These are phyloP conservation scores for Eucalyptus brandiana DNA, from an alignment of 345 rosid genomes.

Conservation along the genomic window DNA sequence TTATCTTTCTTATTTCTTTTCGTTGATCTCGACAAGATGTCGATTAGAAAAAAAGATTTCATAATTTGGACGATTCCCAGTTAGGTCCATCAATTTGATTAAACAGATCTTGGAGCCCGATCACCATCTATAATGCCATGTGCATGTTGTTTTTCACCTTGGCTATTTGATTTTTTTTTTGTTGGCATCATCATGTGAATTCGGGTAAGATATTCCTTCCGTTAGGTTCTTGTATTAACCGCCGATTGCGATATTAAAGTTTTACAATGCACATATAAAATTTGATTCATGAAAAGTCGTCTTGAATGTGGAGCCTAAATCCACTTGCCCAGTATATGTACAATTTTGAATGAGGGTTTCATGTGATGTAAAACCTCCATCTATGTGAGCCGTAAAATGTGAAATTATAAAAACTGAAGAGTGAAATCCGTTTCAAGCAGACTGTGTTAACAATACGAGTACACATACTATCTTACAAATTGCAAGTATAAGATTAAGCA, in stretches of 20 bases:
- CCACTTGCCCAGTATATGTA: background rate
- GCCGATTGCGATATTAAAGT: background rate
- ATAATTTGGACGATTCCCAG: background rate
- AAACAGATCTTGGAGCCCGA: background rate
- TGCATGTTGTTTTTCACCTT: background rate
- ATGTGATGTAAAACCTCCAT: background rate
- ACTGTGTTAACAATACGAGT: fast-evolving
- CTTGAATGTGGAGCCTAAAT: background rate
- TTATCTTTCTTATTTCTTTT: too few species aligned
- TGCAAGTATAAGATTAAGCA: background rate
- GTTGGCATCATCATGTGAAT: background rate
- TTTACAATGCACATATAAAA: fast-evolving
- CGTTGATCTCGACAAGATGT: background rate
- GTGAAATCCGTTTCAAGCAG: fast-evolving
- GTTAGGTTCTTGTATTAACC: background rate
- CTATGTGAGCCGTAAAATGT: background rate
- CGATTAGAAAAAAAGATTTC: background rate
- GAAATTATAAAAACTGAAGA: background rate
- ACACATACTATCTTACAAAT: background rate
- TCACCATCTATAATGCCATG: background rate
- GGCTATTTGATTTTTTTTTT: background rate
- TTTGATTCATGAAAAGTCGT: background rate
- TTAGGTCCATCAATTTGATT: background rate
- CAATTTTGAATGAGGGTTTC: background rate
- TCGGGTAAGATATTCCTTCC: background rate